Evolutionary conservation across 768 basidiomycete genomes (phyloP).

Genomic region (Boletus vinaceobasis): DNA sequence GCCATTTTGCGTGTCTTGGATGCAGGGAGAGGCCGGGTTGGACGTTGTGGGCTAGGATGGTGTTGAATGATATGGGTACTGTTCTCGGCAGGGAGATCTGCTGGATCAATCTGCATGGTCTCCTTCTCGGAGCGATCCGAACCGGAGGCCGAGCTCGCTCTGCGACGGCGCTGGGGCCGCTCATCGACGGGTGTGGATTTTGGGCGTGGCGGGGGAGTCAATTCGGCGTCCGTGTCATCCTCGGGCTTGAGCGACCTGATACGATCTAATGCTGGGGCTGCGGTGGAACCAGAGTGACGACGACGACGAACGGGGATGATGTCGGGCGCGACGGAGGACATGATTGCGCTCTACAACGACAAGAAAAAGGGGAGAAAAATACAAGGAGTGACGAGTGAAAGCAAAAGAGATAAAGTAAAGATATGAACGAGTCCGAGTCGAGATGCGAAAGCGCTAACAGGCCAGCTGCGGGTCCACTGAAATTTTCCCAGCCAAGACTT

Average conservation of each 20-base stretch:
- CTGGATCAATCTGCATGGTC: slow-evolving; percentile 31
- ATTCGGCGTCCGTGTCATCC: slow-evolving; percentile 19
- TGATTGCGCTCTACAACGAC: not conserved
- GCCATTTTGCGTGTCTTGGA: slow-evolving; percentile 55
- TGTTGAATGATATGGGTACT: not conserved
- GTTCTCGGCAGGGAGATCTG: not conserved
- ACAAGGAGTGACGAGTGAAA: slow-evolving; percentile 1
- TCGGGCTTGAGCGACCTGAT: slow-evolving; percentile 15
- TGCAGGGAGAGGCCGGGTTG: slow-evolving; percentile 60
- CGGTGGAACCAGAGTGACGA: slow-evolving; percentile 59
- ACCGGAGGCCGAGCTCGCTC: slow-evolving; percentile 39
- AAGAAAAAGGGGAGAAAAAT: not conserved
- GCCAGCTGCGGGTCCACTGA: not conserved
- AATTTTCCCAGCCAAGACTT: slow-evolving; percentile 10
- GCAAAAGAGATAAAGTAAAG: not conserved
- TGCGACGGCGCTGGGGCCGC: slow-evolving; percentile 46
- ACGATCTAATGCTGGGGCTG: slow-evolving; percentile 31
- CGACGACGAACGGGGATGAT: slow-evolving; percentile 42
- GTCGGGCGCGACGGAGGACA: slow-evolving; percentile 17
- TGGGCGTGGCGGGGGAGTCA: slow-evolving; percentile 61
- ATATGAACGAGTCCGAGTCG: not conserved
- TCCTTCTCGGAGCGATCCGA: slow-evolving; percentile 35
- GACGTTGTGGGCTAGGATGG: slow-evolving; percentile 42
- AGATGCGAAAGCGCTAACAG: not conserved
- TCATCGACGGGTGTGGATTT: slow-evolving; percentile 70